Evolutionary conservation across 1,139 yeast species (phyloP), one percentile per base, ranked within the genome.

Genomic region (Protomyces lactucae-debilis): DNA sequence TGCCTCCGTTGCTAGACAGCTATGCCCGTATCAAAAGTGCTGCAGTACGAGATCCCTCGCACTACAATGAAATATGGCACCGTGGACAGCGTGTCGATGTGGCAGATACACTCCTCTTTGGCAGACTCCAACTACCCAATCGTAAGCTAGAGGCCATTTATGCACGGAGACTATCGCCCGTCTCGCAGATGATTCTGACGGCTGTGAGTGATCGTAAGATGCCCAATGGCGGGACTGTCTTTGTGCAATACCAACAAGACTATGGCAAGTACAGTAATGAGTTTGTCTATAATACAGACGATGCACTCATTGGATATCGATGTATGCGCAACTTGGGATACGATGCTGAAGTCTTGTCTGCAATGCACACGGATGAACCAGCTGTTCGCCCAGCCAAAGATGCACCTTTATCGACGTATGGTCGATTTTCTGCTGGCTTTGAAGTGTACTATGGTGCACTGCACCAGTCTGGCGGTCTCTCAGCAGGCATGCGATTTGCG

Each of bases 401-500:
- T 46, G 74, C 77, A 3, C 71, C 69, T 76, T 77, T 69, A 75
- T 78, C 67, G 78, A 82, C 16, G 74, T 55, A 54, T 37, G 67
- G 68, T 16, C 82, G 82, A 67, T 80, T 86, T 1, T 85, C 93
- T 0, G 71, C 90, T 0, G 99, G 99, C 0, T 83, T 88, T 6
- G 99, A 95, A 74, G 70, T 91, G 10, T 95, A 96, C 92, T 88
- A 88, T 70, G 97, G 97, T 0, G 85, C 92, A 0, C 75, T 83
- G 65, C 85, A 89, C 61, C 86, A 90, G 82, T 64, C 64, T 6
- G 64, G 60, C 0, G 80, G 80, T 1, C 65, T 93, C 25, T 88
- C 97, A 0, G 83, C 95, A 0, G 95, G 96, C 0, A 75, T 90
- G 65, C 78, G 97, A 63, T 93, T 93, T 73, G 83, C 95, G 1